These are phyloP conservation scores for Spathaspora hagerdaliae DNA, from an alignment of 805 yeast species.

Conservation along the genomic window DNA sequence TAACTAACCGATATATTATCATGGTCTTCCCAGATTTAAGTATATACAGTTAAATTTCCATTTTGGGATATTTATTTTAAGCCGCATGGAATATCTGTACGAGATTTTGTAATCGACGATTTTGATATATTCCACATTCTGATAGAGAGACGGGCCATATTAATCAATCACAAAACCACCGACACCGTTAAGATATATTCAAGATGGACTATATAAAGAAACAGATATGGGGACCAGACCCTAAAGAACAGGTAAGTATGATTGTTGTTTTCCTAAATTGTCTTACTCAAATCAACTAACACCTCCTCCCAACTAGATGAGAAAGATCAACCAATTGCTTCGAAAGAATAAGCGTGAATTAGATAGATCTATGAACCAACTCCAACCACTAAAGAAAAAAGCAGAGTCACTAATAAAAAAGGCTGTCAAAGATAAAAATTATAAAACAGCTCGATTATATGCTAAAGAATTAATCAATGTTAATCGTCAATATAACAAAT, in stretches of 20 bases:
- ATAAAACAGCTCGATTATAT: conserved; percentile 68
- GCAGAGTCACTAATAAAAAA: conserved; percentile 73
- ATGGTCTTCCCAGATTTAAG: too few species aligned
- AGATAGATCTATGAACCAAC: conserved; percentile 68
- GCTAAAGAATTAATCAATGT: conserved; percentile 79
- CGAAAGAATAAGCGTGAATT: conserved; percentile 83
- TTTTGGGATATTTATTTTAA: too few species aligned
- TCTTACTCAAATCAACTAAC: not conserved
- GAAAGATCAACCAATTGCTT: conserved; percentile 72
- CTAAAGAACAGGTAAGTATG: conserved; percentile 71
- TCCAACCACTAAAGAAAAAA: conserved; percentile 61
- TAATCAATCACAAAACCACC: too few species aligned
- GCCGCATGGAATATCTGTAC: too few species aligned
- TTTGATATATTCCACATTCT: too few species aligned
- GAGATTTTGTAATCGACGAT: too few species aligned
- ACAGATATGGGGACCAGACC: conserved; percentile 95
- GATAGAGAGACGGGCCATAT: too few species aligned
- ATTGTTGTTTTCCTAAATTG: not conserved
- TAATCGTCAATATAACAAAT: conserved; percentile 67
- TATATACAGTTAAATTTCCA: too few species aligned
- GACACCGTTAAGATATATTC: not conserved
- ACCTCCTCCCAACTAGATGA: conserved; percentile 33
- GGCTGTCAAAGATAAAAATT: conserved; percentile 73
- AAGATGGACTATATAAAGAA: conserved; percentile 75
- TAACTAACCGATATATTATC: too few species aligned